These are phyloP conservation scores for Sabuloglossum arenarium DNA, from an alignment of 495 filamentous ascomycete species.

Conservation along the genomic window DNA sequence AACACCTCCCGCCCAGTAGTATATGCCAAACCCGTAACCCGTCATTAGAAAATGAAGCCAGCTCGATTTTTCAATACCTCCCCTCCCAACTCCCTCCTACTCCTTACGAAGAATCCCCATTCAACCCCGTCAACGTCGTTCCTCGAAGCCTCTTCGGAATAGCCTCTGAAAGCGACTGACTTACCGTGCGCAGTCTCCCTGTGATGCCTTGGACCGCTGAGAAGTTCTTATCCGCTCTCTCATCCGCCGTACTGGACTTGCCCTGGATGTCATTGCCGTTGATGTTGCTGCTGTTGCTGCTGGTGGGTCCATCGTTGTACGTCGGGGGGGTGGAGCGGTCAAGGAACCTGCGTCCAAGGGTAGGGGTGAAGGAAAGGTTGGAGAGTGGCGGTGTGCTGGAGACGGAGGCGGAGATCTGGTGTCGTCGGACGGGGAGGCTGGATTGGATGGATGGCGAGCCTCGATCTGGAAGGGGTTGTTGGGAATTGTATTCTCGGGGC, in stretches of 20 bases:
- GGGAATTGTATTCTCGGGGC: conserved; percentile 17
- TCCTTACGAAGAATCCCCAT: too few relatives aligned
- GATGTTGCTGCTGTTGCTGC: neutral
- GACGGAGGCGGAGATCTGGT: conserved; percentile 19
- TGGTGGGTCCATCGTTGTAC: neutral
- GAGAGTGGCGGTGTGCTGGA: conserved; percentile 23
- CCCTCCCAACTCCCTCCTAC: too few relatives aligned
- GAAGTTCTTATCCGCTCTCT: too few relatives aligned
- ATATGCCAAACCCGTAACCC: too few relatives aligned
- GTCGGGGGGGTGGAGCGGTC: conserved; percentile 9
- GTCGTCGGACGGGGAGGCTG: conserved; percentile 22
- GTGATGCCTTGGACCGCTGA: neutral
- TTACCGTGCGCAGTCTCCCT: neutral
- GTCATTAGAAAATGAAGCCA: too few relatives aligned
- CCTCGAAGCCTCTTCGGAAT: neutral
- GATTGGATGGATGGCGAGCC: conserved; percentile 24
- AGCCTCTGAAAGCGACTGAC: neutral
- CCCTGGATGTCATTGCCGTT: neutral
- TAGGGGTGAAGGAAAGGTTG: conserved; percentile 10
- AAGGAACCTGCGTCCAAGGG: conserved; percentile 25
- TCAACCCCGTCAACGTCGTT: too few relatives aligned
- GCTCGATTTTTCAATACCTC: too few relatives aligned
- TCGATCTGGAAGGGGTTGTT: conserved; percentile 21
- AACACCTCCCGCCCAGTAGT: too few relatives aligned
- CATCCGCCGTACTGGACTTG: neutral